These are phyloP conservation scores for Sarcomyxa edulis DNA, from an alignment of 768 basidiomycete species.

Conservation along the genomic window DNA sequence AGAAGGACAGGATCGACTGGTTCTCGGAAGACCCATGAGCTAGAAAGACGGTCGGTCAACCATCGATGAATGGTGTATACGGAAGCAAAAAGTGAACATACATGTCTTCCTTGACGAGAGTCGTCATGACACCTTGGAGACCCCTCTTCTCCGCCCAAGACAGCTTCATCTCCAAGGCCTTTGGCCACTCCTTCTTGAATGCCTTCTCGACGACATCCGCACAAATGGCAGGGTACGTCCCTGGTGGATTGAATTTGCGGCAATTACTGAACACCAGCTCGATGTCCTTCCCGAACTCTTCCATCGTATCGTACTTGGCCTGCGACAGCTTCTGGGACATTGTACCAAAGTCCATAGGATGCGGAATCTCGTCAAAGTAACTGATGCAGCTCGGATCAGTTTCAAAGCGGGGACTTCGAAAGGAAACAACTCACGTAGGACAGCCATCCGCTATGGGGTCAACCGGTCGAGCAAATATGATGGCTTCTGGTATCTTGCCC, in stretches of 20 bases:
- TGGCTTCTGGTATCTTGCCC: conserved; percentile 57
- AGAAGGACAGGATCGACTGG: conserved; percentile 86
- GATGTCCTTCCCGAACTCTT: conserved; percentile 73
- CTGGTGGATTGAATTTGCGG: conserved; percentile 85
- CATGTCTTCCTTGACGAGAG: conserved; percentile 64
- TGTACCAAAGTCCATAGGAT: conserved; percentile 94
- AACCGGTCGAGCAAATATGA: conserved; percentile 77
- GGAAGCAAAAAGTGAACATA: conserved; percentile 27
- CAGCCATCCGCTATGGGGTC: conserved; percentile 81
- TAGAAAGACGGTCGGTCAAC: conserved; percentile 20
- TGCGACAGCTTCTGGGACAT: conserved; percentile 63
- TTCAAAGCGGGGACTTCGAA: background rate
- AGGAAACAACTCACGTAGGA: conserved; percentile 65
- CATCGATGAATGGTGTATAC: background rate
- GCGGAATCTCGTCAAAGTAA: conserved; percentile 85
- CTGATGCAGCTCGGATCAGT: conserved; percentile 32
- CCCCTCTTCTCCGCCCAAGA: conserved; percentile 76
- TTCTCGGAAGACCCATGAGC: conserved; percentile 74
- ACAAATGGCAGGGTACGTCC: conserved; percentile 66
- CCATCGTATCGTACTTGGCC: conserved; percentile 73
- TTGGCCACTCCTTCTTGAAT: conserved; percentile 86
- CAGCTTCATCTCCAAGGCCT: conserved; percentile 67
- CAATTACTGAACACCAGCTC: conserved; percentile 87
- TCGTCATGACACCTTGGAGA: conserved; percentile 64
- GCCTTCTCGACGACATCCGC: conserved; percentile 69